Evolutionary conservation across 192 early-diverging fungal genomes (phyloP).

Genomic region (Linnemannia elongata): DNA sequence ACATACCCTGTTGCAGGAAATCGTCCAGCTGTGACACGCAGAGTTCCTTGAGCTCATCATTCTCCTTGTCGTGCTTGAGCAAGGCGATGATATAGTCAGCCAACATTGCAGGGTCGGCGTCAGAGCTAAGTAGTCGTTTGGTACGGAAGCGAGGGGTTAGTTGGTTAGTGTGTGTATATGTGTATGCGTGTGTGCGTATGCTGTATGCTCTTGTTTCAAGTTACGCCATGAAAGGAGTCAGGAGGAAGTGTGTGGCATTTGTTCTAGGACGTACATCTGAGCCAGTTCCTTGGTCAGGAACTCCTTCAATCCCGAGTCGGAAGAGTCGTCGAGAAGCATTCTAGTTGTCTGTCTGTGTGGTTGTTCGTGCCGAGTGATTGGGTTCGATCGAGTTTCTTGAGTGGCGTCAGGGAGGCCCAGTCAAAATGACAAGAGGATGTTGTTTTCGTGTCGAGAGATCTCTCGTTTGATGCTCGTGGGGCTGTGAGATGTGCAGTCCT

Average conservation of each 20-base stretch:
- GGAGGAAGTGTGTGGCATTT: neutral
- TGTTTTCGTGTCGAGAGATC: neutral
- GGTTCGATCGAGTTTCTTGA: neutral
- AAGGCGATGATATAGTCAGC: slow-evolving; percentile 87
- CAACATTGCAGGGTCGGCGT: slow-evolving; percentile 79
- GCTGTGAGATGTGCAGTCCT: neutral
- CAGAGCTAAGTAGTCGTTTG: slow-evolving; percentile 57
- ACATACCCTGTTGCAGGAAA: slow-evolving; percentile 79
- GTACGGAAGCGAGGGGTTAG: neutral
- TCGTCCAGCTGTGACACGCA: slow-evolving; percentile 79
- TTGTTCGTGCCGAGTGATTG: neutral
- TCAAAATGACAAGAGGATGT: neutral
- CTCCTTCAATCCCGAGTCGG: slow-evolving; percentile 39
- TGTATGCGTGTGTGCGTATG: neutral
- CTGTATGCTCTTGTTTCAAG: neutral
- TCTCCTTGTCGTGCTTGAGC: slow-evolving; percentile 74
- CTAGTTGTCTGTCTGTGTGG: neutral
- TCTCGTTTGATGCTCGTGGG: neutral
- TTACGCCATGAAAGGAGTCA: neutral
- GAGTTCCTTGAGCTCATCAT: slow-evolving; percentile 66
- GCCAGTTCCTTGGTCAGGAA: slow-evolving; percentile 38
- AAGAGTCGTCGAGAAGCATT: slow-evolving; percentile 41
- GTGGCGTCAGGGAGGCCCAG: neutral
- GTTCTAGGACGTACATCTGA: slow-evolving; percentile 23
- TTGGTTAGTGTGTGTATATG: neutral